These are phyloP conservation scores for Austroboletus novae-zelandiae DNA, from an alignment of 1,284 basidiomycete species.

Conservation along the genomic window DNA sequence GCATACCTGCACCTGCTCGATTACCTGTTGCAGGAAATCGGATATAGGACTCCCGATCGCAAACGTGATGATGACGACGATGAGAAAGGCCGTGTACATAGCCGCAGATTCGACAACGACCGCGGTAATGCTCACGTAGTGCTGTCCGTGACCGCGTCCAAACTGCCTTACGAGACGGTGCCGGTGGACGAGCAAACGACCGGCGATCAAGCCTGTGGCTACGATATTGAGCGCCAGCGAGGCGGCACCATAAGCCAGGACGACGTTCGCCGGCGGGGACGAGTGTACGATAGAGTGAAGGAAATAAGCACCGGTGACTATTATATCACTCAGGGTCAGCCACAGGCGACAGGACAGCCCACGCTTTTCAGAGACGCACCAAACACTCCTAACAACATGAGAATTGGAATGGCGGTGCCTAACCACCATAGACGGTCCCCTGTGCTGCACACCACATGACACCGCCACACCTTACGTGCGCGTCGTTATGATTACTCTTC, in stretches of 20 bases:
- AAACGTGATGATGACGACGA: conserved; percentile 8
- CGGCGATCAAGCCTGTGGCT: conserved; percentile 13
- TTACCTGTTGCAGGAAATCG: conserved; percentile 5
- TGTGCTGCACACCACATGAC: conserved; percentile 11
- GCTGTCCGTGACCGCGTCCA: conserved; percentile 6
- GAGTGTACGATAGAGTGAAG: neutral
- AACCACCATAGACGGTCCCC: conserved; percentile 5
- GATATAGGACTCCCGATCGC: conserved; percentile 3
- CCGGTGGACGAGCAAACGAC: conserved; percentile 11
- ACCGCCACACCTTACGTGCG: conserved; percentile 13
- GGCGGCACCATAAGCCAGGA: conserved; percentile 5
- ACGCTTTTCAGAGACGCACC: conserved; percentile 3
- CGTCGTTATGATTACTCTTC: neutral
- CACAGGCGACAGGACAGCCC: neutral
- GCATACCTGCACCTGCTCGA: conserved; percentile 13
- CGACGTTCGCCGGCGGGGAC: neutral
- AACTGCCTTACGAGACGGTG: conserved; percentile 2
- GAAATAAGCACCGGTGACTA: conserved; percentile 9
- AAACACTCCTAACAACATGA: conserved; percentile 6
- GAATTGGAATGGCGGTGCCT: neutral
- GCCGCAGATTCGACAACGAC: conserved; percentile 17
- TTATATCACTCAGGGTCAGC: neutral
- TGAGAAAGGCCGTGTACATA: conserved; percentile 7
- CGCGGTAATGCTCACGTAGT: conserved; percentile 3
- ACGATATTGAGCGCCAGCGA: conserved; percentile 13